A percentile compares a stretch with the other conserved stretches of the same genome.
phyloP scores from a whole-genome alignment of 306 rosid species.

The Vigna trinervia region DNA sequence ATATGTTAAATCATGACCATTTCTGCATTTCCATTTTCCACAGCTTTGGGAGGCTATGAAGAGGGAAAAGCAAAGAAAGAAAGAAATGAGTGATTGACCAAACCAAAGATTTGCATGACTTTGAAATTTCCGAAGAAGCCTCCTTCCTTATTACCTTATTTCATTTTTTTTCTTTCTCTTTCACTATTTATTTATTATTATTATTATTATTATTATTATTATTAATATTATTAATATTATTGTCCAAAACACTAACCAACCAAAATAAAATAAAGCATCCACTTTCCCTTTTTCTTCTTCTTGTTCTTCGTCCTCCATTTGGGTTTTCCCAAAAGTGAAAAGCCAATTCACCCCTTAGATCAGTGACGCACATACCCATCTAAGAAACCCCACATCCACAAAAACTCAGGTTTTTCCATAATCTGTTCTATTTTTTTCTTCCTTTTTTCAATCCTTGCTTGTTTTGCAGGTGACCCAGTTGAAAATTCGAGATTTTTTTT shows the following conservation, averaged over 20 bases:
- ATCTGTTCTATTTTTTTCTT: not conserved
- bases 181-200: constrained; percentile 38
- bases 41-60: constrained; percentile 49
- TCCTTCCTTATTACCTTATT: constrained; percentile 56
- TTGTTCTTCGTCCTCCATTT: constrained; percentile 38
- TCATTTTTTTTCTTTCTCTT: constrained; percentile 52
- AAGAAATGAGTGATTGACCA: constrained; percentile 69
- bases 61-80: constrained; percentile 47
- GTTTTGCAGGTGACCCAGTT: constrained; percentile 45
- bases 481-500: constrained; percentile 36
- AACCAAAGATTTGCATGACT: constrained; percentile 63
- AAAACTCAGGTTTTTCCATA: constrained; percentile 26
- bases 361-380: constrained; percentile 50
- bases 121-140: constrained; percentile 73
- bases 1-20: not conserved
- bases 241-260: constrained; percentile 28
- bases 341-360: constrained; percentile 54
- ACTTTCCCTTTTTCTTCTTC: constrained; percentile 43
- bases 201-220: constrained; percentile 18
- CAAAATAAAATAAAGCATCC: constrained; percentile 9
- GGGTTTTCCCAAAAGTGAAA: constrained; percentile 44
- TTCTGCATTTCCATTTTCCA: constrained; percentile 58
- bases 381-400: constrained; percentile 16
- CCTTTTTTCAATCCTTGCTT: constrained; percentile 6
- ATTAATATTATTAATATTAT: constrained; percentile 3